These are phyloP conservation scores for Phaeotremella skinneri DNA, from an alignment of 768 basidiomycete species.

Conservation along the genomic window DNA sequence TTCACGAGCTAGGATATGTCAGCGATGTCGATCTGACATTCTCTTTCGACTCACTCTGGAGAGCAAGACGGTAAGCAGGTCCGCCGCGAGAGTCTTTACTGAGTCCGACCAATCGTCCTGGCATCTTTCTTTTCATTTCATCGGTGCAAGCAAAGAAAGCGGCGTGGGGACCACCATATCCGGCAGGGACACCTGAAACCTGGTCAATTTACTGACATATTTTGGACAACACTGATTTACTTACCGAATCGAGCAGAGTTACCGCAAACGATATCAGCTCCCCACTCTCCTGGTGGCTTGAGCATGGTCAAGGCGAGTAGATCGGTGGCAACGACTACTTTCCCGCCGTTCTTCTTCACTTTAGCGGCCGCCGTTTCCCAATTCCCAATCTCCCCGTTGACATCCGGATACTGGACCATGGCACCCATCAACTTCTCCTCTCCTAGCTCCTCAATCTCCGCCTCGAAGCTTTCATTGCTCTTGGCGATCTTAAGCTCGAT, in stretches of 20 bases:
- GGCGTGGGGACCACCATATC: constrained; percentile 96
- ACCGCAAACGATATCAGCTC: constrained; percentile 90
- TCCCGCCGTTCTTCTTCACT: constrained; percentile 71
- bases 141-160: constrained; percentile 96
- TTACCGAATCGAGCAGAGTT: constrained; percentile 90
- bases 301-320: constrained; percentile 87
- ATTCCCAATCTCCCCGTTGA: constrained; percentile 77
- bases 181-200: constrained; percentile 68
- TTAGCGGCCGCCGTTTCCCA: constrained; percentile 64
- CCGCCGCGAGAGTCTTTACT: constrained; percentile 81
- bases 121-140: constrained; percentile 93
- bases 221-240: constrained; percentile 6
- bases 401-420: constrained; percentile 90
- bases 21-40: constrained; percentile 2
- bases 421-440: constrained; percentile 71
- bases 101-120: constrained; percentile 89
- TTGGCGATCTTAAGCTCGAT: constrained; percentile 75
- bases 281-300: constrained; percentile 97
- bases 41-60: constrained; percentile 73
- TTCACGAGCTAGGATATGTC: constrained; percentile 67
- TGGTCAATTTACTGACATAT: neutral
- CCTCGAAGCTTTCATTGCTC: constrained; percentile 57
- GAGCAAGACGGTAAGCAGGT: constrained; percentile 82
- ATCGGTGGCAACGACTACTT: constrained; percentile 86
- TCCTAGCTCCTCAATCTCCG: constrained; percentile 56